phyloP scores from a whole-genome alignment of 352 stramenopile species.

The Achlya hypogyna region DNA sequence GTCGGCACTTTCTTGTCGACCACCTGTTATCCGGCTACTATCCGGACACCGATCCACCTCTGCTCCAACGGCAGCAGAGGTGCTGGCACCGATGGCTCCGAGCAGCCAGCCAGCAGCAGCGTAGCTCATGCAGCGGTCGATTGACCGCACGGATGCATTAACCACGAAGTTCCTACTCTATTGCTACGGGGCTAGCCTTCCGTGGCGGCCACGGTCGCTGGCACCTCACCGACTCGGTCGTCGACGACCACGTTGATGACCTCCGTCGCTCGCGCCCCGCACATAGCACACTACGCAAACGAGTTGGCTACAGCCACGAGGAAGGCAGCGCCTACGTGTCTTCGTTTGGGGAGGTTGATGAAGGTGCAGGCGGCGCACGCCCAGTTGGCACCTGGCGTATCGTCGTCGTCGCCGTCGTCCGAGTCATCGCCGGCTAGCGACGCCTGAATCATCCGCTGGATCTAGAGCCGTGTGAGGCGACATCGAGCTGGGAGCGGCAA shows the following conservation, averaged over 20 bases:
- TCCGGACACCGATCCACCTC: too few species aligned
- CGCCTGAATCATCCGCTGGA: slow-evolving; percentile 40
- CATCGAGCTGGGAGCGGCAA: slow-evolving; percentile 26
- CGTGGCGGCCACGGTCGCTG: neutral
- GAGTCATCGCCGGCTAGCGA: slow-evolving; percentile 47
- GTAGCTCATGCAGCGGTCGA: too few species aligned
- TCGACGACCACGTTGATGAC: neutral
- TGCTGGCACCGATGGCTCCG: too few species aligned
- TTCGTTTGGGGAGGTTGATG: slow-evolving; percentile 40
- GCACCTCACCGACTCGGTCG: neutral
- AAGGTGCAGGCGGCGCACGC: slow-evolving; percentile 55
- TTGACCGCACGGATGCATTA: too few species aligned
- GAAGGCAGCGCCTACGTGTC: slow-evolving; percentile 39
- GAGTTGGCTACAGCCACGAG: neutral
- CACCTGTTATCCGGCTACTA: too few species aligned
- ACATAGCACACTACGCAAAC: neutral
- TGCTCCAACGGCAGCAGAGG: too few species aligned
- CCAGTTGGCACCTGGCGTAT: slow-evolving; percentile 36
- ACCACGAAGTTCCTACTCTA: neutral
- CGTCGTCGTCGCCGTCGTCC: slow-evolving; percentile 30
- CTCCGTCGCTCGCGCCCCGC: neutral
- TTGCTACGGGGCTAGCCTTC: too few species aligned
- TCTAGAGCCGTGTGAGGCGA: slow-evolving; percentile 25
- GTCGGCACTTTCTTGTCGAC: too few species aligned
- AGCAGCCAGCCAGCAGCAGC: too few species aligned